Evolutionary conservation across 345 rosid genomes (phyloP).

Genomic region (Noccaea caerulescens): DNA sequence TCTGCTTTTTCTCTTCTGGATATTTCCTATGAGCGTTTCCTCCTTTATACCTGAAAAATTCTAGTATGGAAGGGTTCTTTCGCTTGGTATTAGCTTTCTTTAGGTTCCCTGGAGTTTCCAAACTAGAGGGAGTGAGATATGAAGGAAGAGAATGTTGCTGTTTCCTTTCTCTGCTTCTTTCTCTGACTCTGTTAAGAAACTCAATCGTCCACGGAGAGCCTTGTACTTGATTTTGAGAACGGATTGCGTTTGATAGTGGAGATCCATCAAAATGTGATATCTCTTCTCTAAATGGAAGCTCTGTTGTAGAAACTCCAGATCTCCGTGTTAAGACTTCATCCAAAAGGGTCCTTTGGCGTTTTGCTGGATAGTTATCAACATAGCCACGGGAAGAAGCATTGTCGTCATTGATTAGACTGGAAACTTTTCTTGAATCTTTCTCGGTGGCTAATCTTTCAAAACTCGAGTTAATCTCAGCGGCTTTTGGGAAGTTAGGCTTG

Average conservation of each 20-base stretch:
- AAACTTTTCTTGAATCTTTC: conserved; percentile 41
- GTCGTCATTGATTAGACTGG: conserved; percentile 37
- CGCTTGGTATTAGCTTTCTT: conserved; percentile 56
- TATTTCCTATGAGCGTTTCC: conserved; percentile 50
- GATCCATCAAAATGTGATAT: conserved; percentile 60
- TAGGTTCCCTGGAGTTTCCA: conserved; percentile 44
- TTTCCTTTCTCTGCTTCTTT: conserved; percentile 64
- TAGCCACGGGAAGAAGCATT: conserved; percentile 33
- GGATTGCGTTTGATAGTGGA: conserved; percentile 66
- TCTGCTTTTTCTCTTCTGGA: conserved; percentile 64
- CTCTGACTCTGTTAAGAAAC: conserved; percentile 80
- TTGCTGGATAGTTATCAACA: conserved; percentile 43
- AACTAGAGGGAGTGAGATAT: conserved; percentile 48
- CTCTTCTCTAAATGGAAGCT: conserved; percentile 52
- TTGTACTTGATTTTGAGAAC: conserved; percentile 52
- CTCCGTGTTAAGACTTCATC: conserved; percentile 49
- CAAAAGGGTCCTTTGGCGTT: conserved; percentile 47
- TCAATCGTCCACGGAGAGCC: conserved; percentile 96
- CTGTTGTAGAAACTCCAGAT: conserved; percentile 46
- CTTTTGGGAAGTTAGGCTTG: conserved; percentile 51
- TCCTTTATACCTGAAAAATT: conserved; percentile 80
- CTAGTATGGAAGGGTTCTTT: conserved; percentile 79
- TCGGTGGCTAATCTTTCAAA: conserved; percentile 45
- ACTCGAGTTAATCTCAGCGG: conserved; percentile 51
- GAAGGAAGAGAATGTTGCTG: conserved; percentile 63